Evolutionary conservation across 371 early-diverging fungal species (phyloP).

Genomic region (Haplosporangium sp.): DNA sequence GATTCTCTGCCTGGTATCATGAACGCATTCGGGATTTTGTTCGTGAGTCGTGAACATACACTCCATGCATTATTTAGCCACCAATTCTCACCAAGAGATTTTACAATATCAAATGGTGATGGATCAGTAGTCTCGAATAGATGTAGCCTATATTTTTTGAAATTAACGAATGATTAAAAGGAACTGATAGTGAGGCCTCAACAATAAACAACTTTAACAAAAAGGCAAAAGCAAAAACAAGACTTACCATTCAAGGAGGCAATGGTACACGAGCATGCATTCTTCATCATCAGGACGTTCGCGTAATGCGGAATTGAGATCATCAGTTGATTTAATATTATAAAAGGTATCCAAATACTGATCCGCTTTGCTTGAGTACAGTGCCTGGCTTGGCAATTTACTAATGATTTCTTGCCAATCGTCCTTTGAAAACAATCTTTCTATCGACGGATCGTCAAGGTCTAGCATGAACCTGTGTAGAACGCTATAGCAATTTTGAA

Average conservation of each 20-base stretch:
- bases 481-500: background rate
- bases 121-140: conserved; percentile 7
- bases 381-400: conserved; percentile 10
- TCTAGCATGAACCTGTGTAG: conserved; percentile 16
- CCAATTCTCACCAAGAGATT: conserved; percentile 15
- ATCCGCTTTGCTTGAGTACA: background rate
- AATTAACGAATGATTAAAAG: background rate
- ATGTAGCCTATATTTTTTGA: conserved; percentile 5
- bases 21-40: conserved; percentile 7
- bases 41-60: conserved; percentile 1
- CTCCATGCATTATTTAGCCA: conserved; percentile 18
- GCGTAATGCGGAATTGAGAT: conserved; percentile 2
- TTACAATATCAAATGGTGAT: conserved; percentile 11
- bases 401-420: conserved; percentile 9
- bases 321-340: background rate
- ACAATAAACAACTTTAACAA: background rate
- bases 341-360: conserved; percentile 9
- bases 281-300: background rate
- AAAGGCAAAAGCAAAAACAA: background rate
- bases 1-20: conserved; percentile 12
- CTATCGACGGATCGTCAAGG: conserved; percentile 9
- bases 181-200: background rate
- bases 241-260: conserved; percentile 13
- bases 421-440: conserved; percentile 1
- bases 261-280: conserved; percentile 7